Evolutionary conservation across 495 filamentous ascomycete species (phyloP), one percentile per base, ranked within the genome.

Genomic region (Xylaria grammica): DNA sequence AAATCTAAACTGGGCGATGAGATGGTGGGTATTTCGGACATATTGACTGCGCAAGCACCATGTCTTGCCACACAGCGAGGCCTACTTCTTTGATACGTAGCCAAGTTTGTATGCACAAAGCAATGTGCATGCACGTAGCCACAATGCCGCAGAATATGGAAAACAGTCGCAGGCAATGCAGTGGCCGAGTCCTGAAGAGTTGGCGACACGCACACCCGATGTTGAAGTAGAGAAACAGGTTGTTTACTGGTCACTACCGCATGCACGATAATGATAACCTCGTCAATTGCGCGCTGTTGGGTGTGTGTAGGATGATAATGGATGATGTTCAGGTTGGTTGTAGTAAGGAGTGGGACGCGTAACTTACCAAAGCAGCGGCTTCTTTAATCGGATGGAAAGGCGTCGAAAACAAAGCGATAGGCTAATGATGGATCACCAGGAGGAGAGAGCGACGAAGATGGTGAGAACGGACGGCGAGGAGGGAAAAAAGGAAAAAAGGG

Each of bases 341-440:
- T 48, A 29, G 51, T 45, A 61, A 66, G 56, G 29, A 49, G 48
- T 34, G 46, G 52, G 54, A 58, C 53, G 49, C n/a, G 48, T 15
- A 55, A 74, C 72, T 72, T 66, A 74, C 72, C 62, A 66, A 44
- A 62, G 32, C 51, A 54, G 63, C 63, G 65, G 54, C 60, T 40
- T 53, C 58, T 68, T 72, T 60, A 29, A 67, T 36, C 30, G 61
- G 57, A 40, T 38, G 60, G 60, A 40, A 63, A 38, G 63, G 48
- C 62, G 62, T 61, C 42, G 58, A 63, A 64, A 67, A 57, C 50
- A 51, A 42, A 66, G 67, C 38, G 44, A 38, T 57, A 38, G 63
- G 54, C 63, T 67, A 67, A 63, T 67, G 69, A 72, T 72, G 60
- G 57, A 72, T 60, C 66, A 64, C 67, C 69, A 57, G 67, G 70